Base-by-base conservation (phyloP, 2,329 filamentous ascomycete species). In the Bipolaris cookei region DNA sequence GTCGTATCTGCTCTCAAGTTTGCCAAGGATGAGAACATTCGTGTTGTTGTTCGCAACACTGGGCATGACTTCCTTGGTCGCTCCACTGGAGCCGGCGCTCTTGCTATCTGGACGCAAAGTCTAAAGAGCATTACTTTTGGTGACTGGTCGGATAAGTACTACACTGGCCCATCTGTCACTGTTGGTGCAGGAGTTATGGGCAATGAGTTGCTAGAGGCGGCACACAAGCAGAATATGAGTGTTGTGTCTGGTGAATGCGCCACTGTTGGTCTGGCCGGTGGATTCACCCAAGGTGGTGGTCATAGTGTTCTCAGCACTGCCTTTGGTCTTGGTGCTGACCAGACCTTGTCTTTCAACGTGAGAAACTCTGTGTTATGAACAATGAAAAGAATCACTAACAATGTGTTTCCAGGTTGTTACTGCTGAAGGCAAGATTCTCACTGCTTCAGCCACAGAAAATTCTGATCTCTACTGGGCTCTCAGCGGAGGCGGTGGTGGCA, bases 401-500 rank as follows among this genome's bases (percentile, higher is more conserved):
- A 61, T 75, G 2, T 66, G 67, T 18, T 70, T 56, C 30, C 65
- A 67, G 35, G 73, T 76, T 6, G 67, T 76, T 7, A 75, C 71
- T 3, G 67, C 71, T 41, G 60, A 68, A 13, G 75, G 75, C 13
- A 50, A 63, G 14, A 44, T 67, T 4, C 47, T 73, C n/a, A 71
- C 56, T 20, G 73, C 73, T 2, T 67, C 72, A 4, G 47, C 67
- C 13, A 64, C 61, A 4, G 34, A 70, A 21, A 72, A 76, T 53
- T 23, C 62, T 2, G 74, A 77, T 38, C 67, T 76, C 1, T 77
- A 74, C 62, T 77, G 74, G 75, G 75, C 75, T 7, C 58, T 77
- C 2, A 63, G 58, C 14, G 75, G 72, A 25, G 72, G 74, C 1
- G 68, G 67, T 3, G 71, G 69, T 14, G 68, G 71, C 14, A 72